These are phyloP conservation scores for Linnemannia elongata DNA, from an alignment of 192 early-diverging fungal genomes.

Conservation along the genomic window DNA sequence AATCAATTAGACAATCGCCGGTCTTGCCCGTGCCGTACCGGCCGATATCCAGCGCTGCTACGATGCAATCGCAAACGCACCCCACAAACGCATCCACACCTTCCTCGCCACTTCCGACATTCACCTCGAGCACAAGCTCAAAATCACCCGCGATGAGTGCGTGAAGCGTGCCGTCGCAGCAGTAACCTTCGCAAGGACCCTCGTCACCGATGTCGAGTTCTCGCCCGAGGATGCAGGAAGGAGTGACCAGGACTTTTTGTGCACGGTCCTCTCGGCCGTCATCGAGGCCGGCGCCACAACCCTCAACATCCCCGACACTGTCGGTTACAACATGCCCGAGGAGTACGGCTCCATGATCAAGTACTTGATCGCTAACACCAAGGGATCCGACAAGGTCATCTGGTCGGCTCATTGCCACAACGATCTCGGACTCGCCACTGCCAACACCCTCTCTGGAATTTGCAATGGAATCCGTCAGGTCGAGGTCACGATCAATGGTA, in stretches of 20 bases:
- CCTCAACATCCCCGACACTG: constrained; percentile 98
- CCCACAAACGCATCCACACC: constrained; percentile 90
- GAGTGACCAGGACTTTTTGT: constrained; percentile 90
- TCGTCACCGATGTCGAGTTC: constrained; percentile 94
- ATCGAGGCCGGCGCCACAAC: constrained; percentile 94
- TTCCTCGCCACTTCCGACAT: constrained; percentile 98
- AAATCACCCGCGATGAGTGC: constrained; percentile 90
- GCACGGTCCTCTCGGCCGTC: constrained; percentile 83
- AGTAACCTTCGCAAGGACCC: constrained; percentile 82
- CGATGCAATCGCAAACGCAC: constrained; percentile 91
- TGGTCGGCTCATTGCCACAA: constrained; percentile 99
- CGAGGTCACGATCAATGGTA: constrained; percentile 98
- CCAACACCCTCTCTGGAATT: constrained; percentile 94
- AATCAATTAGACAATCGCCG: constrained; percentile 78
- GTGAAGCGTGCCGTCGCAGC: constrained; percentile 82
- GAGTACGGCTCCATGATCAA: constrained; percentile 92
- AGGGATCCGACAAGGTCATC: constrained; percentile 76
- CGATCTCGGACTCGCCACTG: constrained; percentile 96
- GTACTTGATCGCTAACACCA: constrained; percentile 82
- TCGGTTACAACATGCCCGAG: constrained; percentile 93
- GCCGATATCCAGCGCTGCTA: constrained; percentile 91
- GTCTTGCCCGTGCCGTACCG: constrained; percentile 86
- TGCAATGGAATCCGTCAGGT: constrained; percentile 94
- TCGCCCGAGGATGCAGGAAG: constrained; percentile 96
- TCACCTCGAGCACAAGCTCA: constrained; percentile 94